Percentiles rank a stretch among this genome's conserved stretches.
Conservation (phyloP, 1,284 basidiomycete genomes). For the Marasmius tenuissimus region DNA sequence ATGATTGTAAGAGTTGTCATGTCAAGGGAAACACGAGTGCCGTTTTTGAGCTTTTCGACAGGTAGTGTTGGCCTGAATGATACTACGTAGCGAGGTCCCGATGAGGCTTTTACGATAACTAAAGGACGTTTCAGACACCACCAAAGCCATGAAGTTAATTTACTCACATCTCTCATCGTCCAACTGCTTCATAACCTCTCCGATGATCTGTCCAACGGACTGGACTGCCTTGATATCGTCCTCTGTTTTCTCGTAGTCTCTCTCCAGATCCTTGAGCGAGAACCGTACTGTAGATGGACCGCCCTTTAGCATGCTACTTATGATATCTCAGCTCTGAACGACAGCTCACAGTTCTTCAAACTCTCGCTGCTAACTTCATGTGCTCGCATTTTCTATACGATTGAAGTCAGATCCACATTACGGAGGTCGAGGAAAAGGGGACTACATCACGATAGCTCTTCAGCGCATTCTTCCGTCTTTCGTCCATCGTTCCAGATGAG, state of each 20-base stretch:
- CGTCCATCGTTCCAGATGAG: conserved; percentile 56
- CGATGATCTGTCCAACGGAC: conserved; percentile 98
- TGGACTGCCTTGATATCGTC: conserved; percentile 99
- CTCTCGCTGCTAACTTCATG: conserved; percentile 83
- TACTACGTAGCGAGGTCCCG: conserved; percentile 98
- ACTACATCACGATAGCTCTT: conserved; percentile 65
- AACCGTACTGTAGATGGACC: conserved; percentile 60
- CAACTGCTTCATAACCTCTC: conserved; percentile 98
- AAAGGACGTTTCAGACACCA: conserved; percentile 7
- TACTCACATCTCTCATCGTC: conserved; percentile 95
- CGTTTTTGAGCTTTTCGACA: conserved; percentile 90
- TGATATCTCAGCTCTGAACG: background rate
- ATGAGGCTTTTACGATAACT: conserved; percentile 99
- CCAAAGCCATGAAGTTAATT: background rate
- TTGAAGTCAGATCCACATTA: conserved; percentile 11
- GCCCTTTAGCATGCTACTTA: background rate
- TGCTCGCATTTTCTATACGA: conserved; percentile 81
- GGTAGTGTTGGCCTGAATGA: conserved; percentile 94
- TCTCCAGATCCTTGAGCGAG: conserved; percentile 85
- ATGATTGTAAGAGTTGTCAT: conserved; percentile 99
- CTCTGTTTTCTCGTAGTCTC: conserved; percentile 93
- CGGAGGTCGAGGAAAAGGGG: background rate
- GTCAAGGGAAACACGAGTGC: conserved; percentile 95
- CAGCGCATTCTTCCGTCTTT: conserved; percentile 64
- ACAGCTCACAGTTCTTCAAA: conserved; percentile 79